Evolutionary conservation across 1,284 basidiomycete genomes (phyloP).

Genomic region (Marasmius sp.): DNA sequence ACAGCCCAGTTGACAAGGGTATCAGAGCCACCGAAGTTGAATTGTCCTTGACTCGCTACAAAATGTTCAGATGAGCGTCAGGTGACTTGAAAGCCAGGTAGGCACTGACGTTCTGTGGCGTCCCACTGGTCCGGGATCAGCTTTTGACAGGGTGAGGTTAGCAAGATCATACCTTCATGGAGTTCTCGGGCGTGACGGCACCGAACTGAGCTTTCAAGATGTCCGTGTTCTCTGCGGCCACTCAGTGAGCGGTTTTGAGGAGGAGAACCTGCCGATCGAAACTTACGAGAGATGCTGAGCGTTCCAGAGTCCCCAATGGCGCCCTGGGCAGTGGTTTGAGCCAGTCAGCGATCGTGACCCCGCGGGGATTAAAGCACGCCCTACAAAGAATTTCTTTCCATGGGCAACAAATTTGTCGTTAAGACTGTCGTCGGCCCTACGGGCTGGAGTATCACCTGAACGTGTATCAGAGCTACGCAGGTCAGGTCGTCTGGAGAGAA

Average conservation of each 20-base stretch:
- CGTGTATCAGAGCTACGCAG: no score
- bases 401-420: conserved; percentile 28
- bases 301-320: conserved; percentile 29
- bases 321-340: conserved; percentile 17
- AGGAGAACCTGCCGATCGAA: background rate
- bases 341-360: background rate
- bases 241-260: background rate
- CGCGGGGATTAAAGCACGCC: background rate
- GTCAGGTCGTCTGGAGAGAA: background rate
- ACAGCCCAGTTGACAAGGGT: conserved; percentile 46
- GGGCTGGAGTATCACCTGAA: conserved; percentile 12
- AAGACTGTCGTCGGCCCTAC: conserved; percentile 18
- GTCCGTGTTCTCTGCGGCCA: conserved; percentile 24
- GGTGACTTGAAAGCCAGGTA: background rate
- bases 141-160: background rate
- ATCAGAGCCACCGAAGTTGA: conserved; percentile 41
- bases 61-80: no score
- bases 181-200: conserved; percentile 35
- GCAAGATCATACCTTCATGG: conserved; percentile 26
- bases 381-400: conserved; percentile 33
- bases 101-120: conserved; percentile 17
- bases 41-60: conserved; percentile 28
- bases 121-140: conserved; percentile 16
- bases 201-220: conserved; percentile 34
- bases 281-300: conserved; percentile 27